Base-by-base conservation (phyloP, 495 filamentous ascomycete genomes). In the Penicillium diatomitis region DNA sequence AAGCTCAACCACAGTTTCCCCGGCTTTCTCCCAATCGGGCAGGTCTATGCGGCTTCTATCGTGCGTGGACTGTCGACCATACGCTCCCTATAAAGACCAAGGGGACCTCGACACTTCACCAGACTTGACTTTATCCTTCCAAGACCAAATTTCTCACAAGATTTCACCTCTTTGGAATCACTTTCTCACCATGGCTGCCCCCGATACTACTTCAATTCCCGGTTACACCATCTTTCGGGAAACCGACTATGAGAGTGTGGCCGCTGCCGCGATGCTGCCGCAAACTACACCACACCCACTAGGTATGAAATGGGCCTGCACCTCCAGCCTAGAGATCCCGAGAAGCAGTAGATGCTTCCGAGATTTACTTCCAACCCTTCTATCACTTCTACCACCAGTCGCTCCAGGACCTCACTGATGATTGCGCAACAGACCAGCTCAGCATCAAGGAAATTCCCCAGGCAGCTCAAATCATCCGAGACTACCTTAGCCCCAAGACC, bases 201-300 rank as follows among this genome's bases (percentile, higher is more conserved):
- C 63, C 39, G 63, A 66, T 58, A 66, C 63, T 38, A 62, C 60
- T 37, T 64, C 63, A 41, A 64, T 66, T 48, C 63, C 63, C 28
- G 63, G 63, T 46, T 66, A 66, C 41, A 66, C 63, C 8, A 66
- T 66, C 39, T 66, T 66, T 53, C 61, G 56, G 50, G 63, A 64
- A 41, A 59, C 60, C 27, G 61, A 64, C 53, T 66, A 66, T 59
- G 61, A 61, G 6, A 64, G 61, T 30, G 62, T 63, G 44, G 59
- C 63, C 50, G 63, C 63, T 3, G 44, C 61, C 41, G 62, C 61
- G 6, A 62, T 64, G 56, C 50, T 64, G n/a, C 57, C 55, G 7
- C 49, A 60, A 34, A 50, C 54, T 41, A 57, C 45, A 32, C 58
- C 61, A 11, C 63, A 66, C 56, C 63, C 63, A 9, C 52, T 66